Evolutionary conservation across 2,329 filamentous ascomycete species (phyloP).

Genomic region (Thelonectria blattea): DNA sequence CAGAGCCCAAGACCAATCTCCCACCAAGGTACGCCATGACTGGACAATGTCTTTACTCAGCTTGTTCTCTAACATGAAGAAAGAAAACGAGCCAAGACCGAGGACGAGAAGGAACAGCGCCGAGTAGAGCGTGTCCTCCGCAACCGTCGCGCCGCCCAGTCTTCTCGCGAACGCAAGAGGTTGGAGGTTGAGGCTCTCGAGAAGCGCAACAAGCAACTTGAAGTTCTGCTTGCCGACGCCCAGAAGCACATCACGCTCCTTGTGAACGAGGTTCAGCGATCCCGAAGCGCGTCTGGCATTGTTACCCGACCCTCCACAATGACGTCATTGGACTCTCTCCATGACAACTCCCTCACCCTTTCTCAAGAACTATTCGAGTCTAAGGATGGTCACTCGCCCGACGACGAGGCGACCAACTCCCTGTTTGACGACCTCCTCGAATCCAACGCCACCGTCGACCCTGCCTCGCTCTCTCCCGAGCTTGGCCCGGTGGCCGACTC

Average conservation of each 20-base stretch:
- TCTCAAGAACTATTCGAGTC: constrained; percentile 65
- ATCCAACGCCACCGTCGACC: constrained; percentile 61
- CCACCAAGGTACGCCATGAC: constrained; percentile 73
- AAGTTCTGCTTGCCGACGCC: constrained; percentile 65
- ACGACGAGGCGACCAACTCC: constrained; percentile 39
- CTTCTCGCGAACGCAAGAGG: constrained; percentile 91
- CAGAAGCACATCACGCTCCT: constrained; percentile 59
- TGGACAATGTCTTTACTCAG: not conserved
- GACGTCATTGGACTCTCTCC: constrained; percentile 47
- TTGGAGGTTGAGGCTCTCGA: constrained; percentile 87
- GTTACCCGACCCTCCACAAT: constrained; percentile 48
- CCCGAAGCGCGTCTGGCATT: constrained; percentile 52
- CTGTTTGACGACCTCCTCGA: constrained; percentile 54
- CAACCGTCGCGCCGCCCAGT: constrained; percentile 94
- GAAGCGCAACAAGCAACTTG: constrained; percentile 73
- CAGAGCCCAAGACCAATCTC: constrained; percentile 94
- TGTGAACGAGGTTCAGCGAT: constrained; percentile 56
- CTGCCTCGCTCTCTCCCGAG: constrained; percentile 65
- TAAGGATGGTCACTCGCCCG: constrained; percentile 46
- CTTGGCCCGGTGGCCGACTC: constrained; percentile 58
- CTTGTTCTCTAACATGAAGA: constrained; percentile 35
- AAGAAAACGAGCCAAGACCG: constrained; percentile 97
- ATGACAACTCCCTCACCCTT: constrained; percentile 59
- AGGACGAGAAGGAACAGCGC: constrained; percentile 98
- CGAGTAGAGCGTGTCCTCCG: constrained; percentile 96